Percentiles rank a stretch among this genome's conserved stretches.
Conservation (phyloP, 1,284 basidiomycete genomes). For the Laetiporus sulphureus region DNA sequence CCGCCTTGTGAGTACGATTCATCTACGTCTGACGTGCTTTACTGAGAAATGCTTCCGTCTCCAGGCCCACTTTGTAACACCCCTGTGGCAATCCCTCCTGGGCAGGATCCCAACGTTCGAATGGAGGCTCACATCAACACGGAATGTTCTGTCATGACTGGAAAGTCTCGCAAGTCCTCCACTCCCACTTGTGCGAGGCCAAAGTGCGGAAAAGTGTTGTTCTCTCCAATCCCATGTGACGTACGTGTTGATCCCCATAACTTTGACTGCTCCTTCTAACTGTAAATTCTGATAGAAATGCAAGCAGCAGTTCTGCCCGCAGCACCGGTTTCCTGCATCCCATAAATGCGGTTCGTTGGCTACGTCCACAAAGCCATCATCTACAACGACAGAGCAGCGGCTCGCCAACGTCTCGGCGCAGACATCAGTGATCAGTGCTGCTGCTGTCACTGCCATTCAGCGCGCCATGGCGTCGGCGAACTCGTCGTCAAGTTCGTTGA, state of each 20-base stretch:
- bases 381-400: slow-evolving; percentile 10
- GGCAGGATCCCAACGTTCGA: slow-evolving; percentile 68
- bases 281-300: slow-evolving; percentile 43
- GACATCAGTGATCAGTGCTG: slow-evolving; percentile 32
- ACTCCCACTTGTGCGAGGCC: slow-evolving; percentile 53
- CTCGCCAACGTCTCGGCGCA: slow-evolving; percentile 15
- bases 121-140: slow-evolving; percentile 65
- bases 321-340: slow-evolving; percentile 66
- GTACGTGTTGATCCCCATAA: slow-evolving; percentile 35
- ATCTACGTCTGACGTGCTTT: not conserved
- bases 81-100: slow-evolving; percentile 63
- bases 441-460: slow-evolving; percentile 40
- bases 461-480: slow-evolving; percentile 22
- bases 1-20: slow-evolving; percentile 50
- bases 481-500: slow-evolving; percentile 6
- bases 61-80: slow-evolving; percentile 66
- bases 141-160: slow-evolving; percentile 64
- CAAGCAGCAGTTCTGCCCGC: slow-evolving; percentile 60
- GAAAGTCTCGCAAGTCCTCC: slow-evolving; percentile 39
- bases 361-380: slow-evolving; percentile 5
- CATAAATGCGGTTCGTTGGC: slow-evolving; percentile 44
- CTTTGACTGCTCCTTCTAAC: not conserved
- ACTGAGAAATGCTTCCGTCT: not conserved
- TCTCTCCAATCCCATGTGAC: slow-evolving; percentile 64
- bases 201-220: slow-evolving; percentile 66